Percentiles rank a stretch among this genome's conserved stretches.
phyloP scores from a whole-genome alignment of 306 rosid species.

The Lathyrus aphaca region DNA sequence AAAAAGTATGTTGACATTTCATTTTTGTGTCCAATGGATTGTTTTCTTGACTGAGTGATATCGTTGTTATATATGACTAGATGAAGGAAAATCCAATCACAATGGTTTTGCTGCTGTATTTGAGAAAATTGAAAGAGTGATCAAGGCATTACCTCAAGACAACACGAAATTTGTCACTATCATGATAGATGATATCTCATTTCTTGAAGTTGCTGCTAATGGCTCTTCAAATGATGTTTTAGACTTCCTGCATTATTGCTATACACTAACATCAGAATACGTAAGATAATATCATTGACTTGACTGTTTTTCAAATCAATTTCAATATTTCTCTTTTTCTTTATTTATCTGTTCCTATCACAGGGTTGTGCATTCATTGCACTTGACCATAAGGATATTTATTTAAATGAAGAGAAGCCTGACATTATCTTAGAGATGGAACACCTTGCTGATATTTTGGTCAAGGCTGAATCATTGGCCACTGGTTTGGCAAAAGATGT shows the following conservation, averaged over 20 bases:
- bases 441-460: constrained; percentile 75
- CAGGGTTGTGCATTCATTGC: constrained; percentile 79
- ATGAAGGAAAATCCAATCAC: constrained; percentile 47
- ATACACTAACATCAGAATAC: constrained; percentile 68
- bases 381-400: constrained; percentile 79
- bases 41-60: constrained; percentile 22
- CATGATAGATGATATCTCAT: constrained; percentile 79
- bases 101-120: constrained; percentile 65
- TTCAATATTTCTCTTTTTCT: not conserved
- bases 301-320: not conserved
- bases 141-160: constrained; percentile 54
- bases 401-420: constrained; percentile 63
- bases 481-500: constrained; percentile 96
- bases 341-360: constrained; percentile 39
- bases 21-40: constrained; percentile 14
- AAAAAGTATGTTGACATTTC: constrained; percentile 9
- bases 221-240: constrained; percentile 72
- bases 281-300: constrained; percentile 50
- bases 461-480: constrained; percentile 81
- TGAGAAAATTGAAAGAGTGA: constrained; percentile 63
- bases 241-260: constrained; percentile 91
- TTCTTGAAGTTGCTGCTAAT: constrained; percentile 83
- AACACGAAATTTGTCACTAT: constrained; percentile 54
- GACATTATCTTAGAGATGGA: constrained; percentile 72
- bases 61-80: constrained; percentile 46